Conservation (phyloP, 2,329 filamentous ascomycete genomes). For the Venturia oleaginea region DNA sequence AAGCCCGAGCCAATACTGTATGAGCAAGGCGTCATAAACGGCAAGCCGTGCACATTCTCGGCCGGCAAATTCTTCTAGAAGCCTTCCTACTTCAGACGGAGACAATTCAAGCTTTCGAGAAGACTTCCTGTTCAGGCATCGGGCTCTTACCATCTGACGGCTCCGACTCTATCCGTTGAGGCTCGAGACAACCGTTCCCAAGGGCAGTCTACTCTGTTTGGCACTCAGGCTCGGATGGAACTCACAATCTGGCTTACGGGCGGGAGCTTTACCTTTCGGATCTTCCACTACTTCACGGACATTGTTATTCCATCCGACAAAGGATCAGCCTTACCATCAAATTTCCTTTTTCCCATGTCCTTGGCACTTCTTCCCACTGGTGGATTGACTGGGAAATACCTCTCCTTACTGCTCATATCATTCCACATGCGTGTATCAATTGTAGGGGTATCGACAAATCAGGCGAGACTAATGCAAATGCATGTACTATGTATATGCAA, state of each 20-base stretch:
- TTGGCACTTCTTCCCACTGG: not conserved
- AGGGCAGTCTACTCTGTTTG: slow-evolving; percentile 1
- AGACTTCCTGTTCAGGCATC: slow-evolving; percentile 1
- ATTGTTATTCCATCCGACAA: not conserved
- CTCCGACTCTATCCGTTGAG: not conserved
- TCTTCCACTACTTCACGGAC: not conserved
- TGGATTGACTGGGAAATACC: not conserved
- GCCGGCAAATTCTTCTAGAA: slow-evolving; percentile 1
- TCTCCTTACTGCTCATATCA: not conserved
- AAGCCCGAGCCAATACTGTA: not conserved
- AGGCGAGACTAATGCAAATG: not conserved
- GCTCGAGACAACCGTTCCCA: slow-evolving; percentile 4
- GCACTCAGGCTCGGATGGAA: not conserved
- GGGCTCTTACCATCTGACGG: not conserved
- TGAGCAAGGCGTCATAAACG: slow-evolving; percentile 2
- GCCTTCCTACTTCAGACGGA: slow-evolving; percentile 1
- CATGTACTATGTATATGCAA: not conserved
- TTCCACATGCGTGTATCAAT: slow-evolving; percentile 1
- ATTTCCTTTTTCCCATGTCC: not conserved
- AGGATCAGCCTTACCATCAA: not conserved
- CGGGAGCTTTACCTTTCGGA: not conserved
- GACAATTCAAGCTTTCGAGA: not conserved
- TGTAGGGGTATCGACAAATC: not conserved
- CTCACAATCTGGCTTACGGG: not conserved
- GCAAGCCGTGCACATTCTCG: not conserved